phyloP scores from a whole-genome alignment of 805 yeast species.

The Monosporozyma unispora region DNA sequence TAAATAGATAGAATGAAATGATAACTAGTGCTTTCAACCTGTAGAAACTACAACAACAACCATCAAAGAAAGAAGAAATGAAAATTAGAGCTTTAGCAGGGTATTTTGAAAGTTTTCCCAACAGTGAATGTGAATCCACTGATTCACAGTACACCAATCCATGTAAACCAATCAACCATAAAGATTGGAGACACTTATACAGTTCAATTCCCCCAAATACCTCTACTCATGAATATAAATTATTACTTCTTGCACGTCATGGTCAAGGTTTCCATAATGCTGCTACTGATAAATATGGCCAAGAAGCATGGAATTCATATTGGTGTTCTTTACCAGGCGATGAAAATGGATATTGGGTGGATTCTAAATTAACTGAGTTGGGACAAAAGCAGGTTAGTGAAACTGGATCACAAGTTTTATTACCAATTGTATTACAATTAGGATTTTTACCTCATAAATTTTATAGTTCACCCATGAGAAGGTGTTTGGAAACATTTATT shows the following conservation, averaged over 20 bases:
- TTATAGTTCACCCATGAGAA: slow-evolving; percentile 54
- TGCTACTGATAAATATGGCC: slow-evolving; percentile 46
- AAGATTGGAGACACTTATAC: slow-evolving; percentile 16
- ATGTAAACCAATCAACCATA: slow-evolving; percentile 8
- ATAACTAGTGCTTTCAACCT: no score
- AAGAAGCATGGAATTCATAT: slow-evolving; percentile 45
- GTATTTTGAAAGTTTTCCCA: slow-evolving; percentile 10
- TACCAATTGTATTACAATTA: slow-evolving; percentile 27
- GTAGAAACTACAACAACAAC: background rate
- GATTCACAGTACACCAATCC: slow-evolving; percentile 9
- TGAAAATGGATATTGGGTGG: slow-evolving; percentile 41
- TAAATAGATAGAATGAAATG: background rate
- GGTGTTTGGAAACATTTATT: slow-evolving; percentile 48
- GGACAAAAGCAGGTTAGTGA: slow-evolving; percentile 53
- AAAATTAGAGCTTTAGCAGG: slow-evolving; percentile 12
- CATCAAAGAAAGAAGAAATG: background rate
- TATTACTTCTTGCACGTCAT: slow-evolving; percentile 37
- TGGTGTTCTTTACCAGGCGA: slow-evolving; percentile 47
- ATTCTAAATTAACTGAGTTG: slow-evolving; percentile 46
- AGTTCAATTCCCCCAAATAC: slow-evolving; percentile 18
- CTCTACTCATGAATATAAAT: slow-evolving; percentile 12
- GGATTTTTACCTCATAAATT: slow-evolving; percentile 49
- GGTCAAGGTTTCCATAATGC: slow-evolving; percentile 64
- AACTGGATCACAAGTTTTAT: slow-evolving; percentile 24
- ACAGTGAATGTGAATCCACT: slow-evolving; percentile 1